phyloP scores from a whole-genome alignment of 2,329 filamentous ascomycete species.

The Madurella fahalii region DNA sequence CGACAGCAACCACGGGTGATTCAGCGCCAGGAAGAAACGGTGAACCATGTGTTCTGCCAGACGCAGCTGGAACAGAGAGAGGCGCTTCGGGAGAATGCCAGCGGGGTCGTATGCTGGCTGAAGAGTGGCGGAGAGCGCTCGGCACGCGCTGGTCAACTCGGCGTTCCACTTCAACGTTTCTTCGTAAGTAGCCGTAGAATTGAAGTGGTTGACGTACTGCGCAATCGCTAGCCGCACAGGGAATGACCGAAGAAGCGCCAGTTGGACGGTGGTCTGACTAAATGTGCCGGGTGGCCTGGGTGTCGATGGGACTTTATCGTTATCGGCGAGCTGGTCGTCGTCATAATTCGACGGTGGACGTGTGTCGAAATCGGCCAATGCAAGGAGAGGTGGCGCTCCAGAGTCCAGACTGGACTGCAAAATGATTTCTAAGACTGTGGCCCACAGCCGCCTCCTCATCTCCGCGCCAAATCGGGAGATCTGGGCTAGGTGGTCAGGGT shows the following conservation, averaged over 20 bases:
- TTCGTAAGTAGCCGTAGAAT: slow-evolving; percentile 41
- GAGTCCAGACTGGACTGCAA: slow-evolving; percentile 48
- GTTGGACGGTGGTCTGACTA: slow-evolving; percentile 49
- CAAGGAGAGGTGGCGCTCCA: slow-evolving; percentile 47
- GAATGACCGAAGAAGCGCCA: slow-evolving; percentile 43
- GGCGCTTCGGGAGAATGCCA: slow-evolving; percentile 25
- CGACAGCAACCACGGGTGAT: slow-evolving; percentile 46
- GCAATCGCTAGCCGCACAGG: slow-evolving; percentile 42
- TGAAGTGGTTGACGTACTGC: slow-evolving; percentile 45
- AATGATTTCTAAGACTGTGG: slow-evolving; percentile 52
- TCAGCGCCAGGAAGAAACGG: slow-evolving; percentile 49
- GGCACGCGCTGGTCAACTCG: slow-evolving; percentile 40
- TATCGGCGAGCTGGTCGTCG: slow-evolving; percentile 46
- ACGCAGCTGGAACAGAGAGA: slow-evolving; percentile 39
- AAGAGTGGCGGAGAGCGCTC: slow-evolving; percentile 31
- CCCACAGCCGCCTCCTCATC: slow-evolving; percentile 54
- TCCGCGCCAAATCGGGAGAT: slow-evolving; percentile 48
- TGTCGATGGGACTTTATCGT: slow-evolving; percentile 24
- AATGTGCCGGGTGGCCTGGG: slow-evolving; percentile 28
- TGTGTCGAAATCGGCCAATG: slow-evolving; percentile 47
- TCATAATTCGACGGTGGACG: slow-evolving; percentile 47
- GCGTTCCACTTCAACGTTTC: slow-evolving; percentile 44
- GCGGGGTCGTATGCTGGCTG: slow-evolving; percentile 29
- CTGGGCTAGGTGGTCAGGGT: slow-evolving; percentile 46
- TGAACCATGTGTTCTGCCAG: slow-evolving; percentile 42